Evolutionary conservation across 1,284 basidiomycete species (phyloP).

Genomic region (Trichosporon sp.): DNA sequence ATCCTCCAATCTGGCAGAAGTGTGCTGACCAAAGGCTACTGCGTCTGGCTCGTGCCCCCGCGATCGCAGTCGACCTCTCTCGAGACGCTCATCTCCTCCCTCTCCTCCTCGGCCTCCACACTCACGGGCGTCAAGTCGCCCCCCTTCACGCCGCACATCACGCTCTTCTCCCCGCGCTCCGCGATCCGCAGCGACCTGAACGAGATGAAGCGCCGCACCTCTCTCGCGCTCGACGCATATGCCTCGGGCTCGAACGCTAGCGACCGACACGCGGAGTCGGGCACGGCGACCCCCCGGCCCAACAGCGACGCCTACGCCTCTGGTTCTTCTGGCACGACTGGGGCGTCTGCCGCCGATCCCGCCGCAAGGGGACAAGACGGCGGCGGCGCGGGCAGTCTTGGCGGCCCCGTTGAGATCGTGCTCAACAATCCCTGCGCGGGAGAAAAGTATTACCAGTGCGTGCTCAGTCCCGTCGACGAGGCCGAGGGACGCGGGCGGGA

Average conservation of each 20-base stretch:
- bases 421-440: slow-evolving; percentile 31
- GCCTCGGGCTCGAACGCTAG: not conserved
- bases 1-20: no score
- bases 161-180: slow-evolving; percentile 37
- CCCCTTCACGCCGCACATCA: slow-evolving; percentile 45
- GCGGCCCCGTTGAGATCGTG: slow-evolving; percentile 2
- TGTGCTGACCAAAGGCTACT: slow-evolving; percentile 28
- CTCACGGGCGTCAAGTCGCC: slow-evolving; percentile 28
- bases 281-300: not conserved
- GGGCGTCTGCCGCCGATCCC: not conserved
- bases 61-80: slow-evolving; percentile 17
- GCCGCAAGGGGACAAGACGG: slow-evolving; percentile 12
- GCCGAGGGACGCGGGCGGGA: not conserved
- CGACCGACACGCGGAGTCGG: not conserved
- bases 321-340: no score
- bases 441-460: slow-evolving; percentile 45
- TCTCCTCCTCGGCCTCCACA: slow-evolving; percentile 25
- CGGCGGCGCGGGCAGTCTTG: not conserved
- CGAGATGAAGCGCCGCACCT: slow-evolving; percentile 13
- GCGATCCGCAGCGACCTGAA: not conserved
- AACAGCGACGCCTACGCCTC: not conserved
- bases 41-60: slow-evolving; percentile 37
- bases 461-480: slow-evolving; percentile 41
- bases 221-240: not conserved
- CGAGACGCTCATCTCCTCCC: slow-evolving; percentile 28